Evolutionary conservation across 202 grass and related monocot species (phyloP).

Genomic region (Brachypodium distachyon): DNA sequence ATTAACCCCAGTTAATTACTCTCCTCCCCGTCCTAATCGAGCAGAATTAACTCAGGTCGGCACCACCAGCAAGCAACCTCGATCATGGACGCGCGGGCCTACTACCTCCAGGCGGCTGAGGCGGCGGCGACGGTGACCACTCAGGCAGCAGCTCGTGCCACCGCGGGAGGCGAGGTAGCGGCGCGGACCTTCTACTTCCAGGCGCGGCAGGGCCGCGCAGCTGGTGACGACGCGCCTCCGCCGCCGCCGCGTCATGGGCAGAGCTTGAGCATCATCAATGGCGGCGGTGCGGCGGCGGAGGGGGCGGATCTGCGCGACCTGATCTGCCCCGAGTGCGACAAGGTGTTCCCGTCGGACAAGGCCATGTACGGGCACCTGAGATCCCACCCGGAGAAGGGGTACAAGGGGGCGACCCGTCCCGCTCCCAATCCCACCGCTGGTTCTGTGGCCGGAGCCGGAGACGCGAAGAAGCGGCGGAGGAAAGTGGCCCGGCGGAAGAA

Average conservation of each 20-base stretch:
- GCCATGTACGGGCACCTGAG: conserved; percentile 57
- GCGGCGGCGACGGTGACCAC: too few species aligned
- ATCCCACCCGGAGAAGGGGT: conserved; percentile 23
- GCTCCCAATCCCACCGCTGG: background rate
- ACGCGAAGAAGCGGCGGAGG: background rate
- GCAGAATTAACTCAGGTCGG: conserved; percentile 1
- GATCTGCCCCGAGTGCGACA: conserved; percentile 39
- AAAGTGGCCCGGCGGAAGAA: background rate
- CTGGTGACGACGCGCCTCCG: too few species aligned
- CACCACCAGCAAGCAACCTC: background rate
- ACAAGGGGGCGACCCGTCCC: conserved; percentile 41
- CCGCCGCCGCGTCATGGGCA: background rate
- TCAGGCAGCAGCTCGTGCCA: too few species aligned
- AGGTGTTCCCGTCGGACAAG: conserved; percentile 39
- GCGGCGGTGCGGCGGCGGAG: background rate
- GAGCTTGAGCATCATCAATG: background rate
- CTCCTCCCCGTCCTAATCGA: background rate
- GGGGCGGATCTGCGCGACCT: background rate
- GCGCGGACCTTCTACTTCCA: too few species aligned
- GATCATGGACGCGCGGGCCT: conserved; percentile 15
- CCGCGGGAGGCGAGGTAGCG: too few species aligned
- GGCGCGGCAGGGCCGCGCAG: too few species aligned
- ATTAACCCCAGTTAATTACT: background rate
- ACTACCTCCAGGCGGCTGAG: conserved; percentile 7
- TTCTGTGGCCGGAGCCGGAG: background rate